phyloP scores from a whole-genome alignment of 2,329 filamentous ascomycete species.

The Leptoxyphium fumago region DNA sequence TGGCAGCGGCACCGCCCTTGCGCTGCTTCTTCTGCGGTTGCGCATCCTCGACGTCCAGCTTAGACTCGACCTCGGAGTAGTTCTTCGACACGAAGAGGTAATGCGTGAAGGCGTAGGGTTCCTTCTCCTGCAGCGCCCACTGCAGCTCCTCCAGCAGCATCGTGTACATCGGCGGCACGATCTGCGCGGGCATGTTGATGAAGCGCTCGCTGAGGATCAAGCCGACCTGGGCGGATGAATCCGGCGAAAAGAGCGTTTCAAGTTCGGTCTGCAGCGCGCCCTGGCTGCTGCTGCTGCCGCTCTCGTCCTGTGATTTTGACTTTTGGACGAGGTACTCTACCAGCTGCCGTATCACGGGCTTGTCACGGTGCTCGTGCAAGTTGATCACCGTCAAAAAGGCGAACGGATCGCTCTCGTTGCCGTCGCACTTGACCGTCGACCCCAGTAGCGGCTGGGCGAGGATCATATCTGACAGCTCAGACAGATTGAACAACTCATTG shows the following conservation, averaged over 20 bases:
- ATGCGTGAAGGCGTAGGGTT: constrained; percentile 86
- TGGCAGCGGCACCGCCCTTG: constrained; percentile 31
- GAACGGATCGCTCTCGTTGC: constrained; percentile 82
- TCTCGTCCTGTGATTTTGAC: constrained; percentile 22
- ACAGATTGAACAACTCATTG: constrained; percentile 71
- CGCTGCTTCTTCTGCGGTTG: constrained; percentile 51
- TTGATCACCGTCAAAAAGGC: constrained; percentile 85
- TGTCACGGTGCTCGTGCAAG: constrained; percentile 58
- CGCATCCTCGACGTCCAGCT: constrained; percentile 52
- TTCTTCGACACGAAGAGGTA: constrained; percentile 84
- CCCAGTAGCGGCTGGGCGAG: constrained; percentile 76
- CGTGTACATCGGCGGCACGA: constrained; percentile 82
- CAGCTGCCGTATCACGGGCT: constrained; percentile 55
- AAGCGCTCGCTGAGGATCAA: constrained; percentile 82
- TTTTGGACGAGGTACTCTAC: constrained; percentile 53
- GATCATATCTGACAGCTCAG: constrained; percentile 71
- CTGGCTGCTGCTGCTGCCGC: constrained; percentile 2
- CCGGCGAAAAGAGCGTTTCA: constrained; percentile 21
- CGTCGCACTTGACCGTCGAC: constrained; percentile 94
- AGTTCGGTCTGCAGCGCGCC: constrained; percentile 18
- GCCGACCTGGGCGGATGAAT: constrained; percentile 46
- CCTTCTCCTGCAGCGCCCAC: constrained; percentile 75
- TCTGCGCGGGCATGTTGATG: constrained; percentile 92
- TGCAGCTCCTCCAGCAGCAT: constrained; percentile 88
- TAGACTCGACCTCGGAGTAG: constrained; percentile 79